phyloP scores from a whole-genome alignment of 169 alveolate species.

The Plasmodium malariae region DNA sequence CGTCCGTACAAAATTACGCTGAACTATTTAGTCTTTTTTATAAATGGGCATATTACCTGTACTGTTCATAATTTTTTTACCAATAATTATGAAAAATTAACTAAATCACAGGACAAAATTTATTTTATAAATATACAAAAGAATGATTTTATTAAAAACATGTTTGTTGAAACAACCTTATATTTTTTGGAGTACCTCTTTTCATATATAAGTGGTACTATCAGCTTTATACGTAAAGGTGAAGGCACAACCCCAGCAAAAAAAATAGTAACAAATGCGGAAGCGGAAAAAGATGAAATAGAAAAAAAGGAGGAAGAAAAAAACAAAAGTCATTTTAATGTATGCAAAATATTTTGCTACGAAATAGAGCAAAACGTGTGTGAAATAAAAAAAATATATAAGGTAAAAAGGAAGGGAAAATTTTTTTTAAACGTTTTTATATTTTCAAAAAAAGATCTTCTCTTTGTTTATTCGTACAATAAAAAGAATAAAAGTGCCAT shows the following conservation, averaged over 20 bases:
- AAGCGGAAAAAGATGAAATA: background rate
- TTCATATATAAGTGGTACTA: conserved; percentile 14
- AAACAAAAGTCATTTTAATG: background rate
- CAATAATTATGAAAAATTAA: conserved; percentile 23
- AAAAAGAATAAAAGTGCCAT: background rate
- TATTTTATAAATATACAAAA: conserved; percentile 42
- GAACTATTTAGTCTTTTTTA: conserved; percentile 50
- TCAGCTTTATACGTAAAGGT: background rate
- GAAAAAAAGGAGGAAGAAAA: background rate
- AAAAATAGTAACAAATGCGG: background rate
- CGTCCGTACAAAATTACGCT: conserved; percentile 17
- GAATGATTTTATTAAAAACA: conserved; percentile 39
- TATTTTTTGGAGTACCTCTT: conserved; percentile 52
- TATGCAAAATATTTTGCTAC: conserved; percentile 56
- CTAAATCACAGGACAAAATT: conserved; percentile 5
- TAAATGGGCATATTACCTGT: conserved; percentile 60
- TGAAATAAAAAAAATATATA: conserved; percentile 12
- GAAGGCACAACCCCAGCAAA: background rate
- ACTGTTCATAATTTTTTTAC: conserved; percentile 42
- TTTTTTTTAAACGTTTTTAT: conserved; percentile 22
- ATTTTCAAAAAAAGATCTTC: conserved; percentile 16
- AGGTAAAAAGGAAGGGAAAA: conserved; percentile 16
- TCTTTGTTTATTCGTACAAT: conserved; percentile 28
- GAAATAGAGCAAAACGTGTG: conserved; percentile 20
- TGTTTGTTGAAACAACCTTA: conserved; percentile 40